Evolutionary conservation across 306 rosid genomes (phyloP), one percentile per base, ranked within the genome.

Genomic region (Benincasa hispida): DNA sequence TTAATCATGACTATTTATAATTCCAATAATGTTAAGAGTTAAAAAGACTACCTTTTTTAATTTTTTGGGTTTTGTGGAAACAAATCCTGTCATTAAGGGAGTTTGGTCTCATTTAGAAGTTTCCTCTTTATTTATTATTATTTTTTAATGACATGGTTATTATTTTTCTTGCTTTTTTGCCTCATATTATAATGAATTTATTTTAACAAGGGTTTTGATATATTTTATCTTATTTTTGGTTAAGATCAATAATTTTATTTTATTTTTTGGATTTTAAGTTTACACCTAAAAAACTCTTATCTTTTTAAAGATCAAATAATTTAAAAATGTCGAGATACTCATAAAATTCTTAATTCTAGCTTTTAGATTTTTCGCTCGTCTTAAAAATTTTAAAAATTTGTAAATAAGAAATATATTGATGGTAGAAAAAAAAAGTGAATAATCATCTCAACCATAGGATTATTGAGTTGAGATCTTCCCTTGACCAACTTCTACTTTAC

Each of bases 401-500:
- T 35, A 5, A 45, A 12, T 45, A 51, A 51, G 18, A 59, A 25
- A 58, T 3, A 58, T 53, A 1, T 28, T 28, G 21, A 5, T 10
- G 50, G 8, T n/a, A 67, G 9, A 35, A 21, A n/a, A 22, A n/a
- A 11, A 3, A 41, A 41, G 22, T 37, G 54, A 67, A 39, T 67
- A 67, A 67, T 67, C 11, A 67, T 41, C 53, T 5, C 34, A 18
- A 13, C 54, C 32, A 45, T 69, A 24, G 75, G 75, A 45, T 69
- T 42, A 69, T 69, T 69, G 74, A 67, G 74, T 67, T n/a, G 74
- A 69, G 54, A 42, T 69, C 6, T 69, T 68, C 21, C 8, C 56
- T 69, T 25, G 27, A 48, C 76, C 76, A 47, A 68, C 76, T 72
- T 72, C 58, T 17, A 25, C 76, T 48, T 72, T 48, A 72, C 76